Percentiles rank a stretch among this genome's conserved stretches.
phyloP scores from a whole-genome alignment of 768 basidiomycete genomes.

The Coprinellus micaceus region DNA sequence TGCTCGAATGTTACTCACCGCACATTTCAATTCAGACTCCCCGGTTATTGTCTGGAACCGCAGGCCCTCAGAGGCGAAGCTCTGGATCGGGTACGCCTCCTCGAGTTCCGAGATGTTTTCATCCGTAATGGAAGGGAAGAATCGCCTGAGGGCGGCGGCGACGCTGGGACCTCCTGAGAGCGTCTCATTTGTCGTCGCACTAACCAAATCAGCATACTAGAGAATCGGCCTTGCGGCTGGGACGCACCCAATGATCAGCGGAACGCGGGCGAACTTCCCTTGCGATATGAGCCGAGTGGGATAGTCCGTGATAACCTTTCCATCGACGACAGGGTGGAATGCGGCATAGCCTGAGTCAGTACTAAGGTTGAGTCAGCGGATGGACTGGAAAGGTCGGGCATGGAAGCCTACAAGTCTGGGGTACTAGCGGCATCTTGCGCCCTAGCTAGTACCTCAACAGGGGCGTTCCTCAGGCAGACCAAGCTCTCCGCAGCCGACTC shows the following conservation, averaged over 20 bases:
- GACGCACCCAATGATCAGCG: conserved; percentile 56
- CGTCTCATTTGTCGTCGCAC: conserved; percentile 61
- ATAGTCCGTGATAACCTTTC: conserved; percentile 44
- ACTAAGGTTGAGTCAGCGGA: conserved; percentile 18
- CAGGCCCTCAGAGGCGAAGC: conserved; percentile 40
- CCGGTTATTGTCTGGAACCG: conserved; percentile 46
- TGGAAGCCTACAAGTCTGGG: conserved; percentile 37
- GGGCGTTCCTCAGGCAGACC: conserved; percentile 46
- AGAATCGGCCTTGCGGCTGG: neutral
- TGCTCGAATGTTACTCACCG: conserved; percentile 37
- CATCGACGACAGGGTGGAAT: conserved; percentile 57
- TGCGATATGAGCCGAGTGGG: conserved; percentile 44
- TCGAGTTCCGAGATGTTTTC: conserved; percentile 36
- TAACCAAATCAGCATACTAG: conserved; percentile 7
- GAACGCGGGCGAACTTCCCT: conserved; percentile 47
- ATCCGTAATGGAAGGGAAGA: conserved; percentile 44
- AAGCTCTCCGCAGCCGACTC: conserved; percentile 34
- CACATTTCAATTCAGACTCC: conserved; percentile 48
- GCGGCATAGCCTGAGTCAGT: conserved; percentile 38
- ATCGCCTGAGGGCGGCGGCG: conserved; percentile 31
- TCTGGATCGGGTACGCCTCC: conserved; percentile 40
- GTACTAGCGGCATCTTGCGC: conserved; percentile 49
- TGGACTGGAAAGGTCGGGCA: neutral
- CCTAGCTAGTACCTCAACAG: conserved; percentile 46
- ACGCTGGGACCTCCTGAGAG: conserved; percentile 40